phyloP scores from a whole-genome alignment of 1,284 basidiomycete genomes.

The Meira nashicola region DNA sequence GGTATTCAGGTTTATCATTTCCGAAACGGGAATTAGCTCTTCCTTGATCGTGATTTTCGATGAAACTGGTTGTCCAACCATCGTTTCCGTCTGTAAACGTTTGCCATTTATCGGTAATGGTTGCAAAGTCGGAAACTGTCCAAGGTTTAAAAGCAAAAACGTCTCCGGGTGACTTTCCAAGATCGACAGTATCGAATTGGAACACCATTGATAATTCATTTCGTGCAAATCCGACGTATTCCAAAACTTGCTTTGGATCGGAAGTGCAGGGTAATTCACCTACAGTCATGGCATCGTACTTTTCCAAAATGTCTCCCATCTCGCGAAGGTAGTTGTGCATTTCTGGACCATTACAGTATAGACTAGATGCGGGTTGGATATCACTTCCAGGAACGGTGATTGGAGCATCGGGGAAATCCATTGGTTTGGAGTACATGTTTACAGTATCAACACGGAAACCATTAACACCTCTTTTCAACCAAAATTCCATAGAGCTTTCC shows the following conservation, averaged over 20 bases:
- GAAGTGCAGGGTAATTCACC: constrained; percentile 59
- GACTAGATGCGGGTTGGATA: not conserved
- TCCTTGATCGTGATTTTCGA: constrained; percentile 66
- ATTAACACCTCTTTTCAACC: constrained; percentile 68
- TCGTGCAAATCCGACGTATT: constrained; percentile 63
- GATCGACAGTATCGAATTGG: constrained; percentile 64
- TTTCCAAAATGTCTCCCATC: constrained; percentile 60
- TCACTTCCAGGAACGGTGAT: constrained; percentile 47
- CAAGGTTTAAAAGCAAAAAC: constrained; percentile 57
- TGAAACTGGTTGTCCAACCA: constrained; percentile 36
- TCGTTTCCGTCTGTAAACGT: constrained; percentile 28
- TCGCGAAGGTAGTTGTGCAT: constrained; percentile 68
- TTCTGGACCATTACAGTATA: constrained; percentile 42
- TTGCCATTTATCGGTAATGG: constrained; percentile 60
- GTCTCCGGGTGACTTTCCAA: constrained; percentile 52
- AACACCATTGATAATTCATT: constrained; percentile 61
- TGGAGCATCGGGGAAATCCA: constrained; percentile 49
- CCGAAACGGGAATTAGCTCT: constrained; percentile 63
- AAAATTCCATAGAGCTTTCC: constrained; percentile 65
- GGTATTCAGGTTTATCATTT: constrained; percentile 57
- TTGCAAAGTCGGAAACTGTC: constrained; percentile 55
- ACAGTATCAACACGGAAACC: constrained; percentile 60
- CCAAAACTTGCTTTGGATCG: constrained; percentile 59
- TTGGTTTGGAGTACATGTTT: constrained; percentile 44
- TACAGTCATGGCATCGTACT: constrained; percentile 62